phyloP scores from a whole-genome alignment of 2,329 filamentous ascomycete genomes.

The Pseudogymnoascus sp. region DNA sequence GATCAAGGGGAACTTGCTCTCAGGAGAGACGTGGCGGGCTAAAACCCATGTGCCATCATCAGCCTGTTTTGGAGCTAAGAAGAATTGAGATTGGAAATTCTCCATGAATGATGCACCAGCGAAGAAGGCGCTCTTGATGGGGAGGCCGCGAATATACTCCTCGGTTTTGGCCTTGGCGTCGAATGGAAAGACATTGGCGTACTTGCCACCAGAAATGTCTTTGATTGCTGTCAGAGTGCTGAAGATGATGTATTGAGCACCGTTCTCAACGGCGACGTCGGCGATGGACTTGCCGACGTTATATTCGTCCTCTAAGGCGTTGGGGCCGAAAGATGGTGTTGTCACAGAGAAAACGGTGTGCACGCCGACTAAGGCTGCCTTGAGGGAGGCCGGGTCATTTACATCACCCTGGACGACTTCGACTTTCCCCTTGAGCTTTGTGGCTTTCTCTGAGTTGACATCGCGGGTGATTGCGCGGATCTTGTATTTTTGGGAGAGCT shows the following conservation, averaged over 20 bases:
- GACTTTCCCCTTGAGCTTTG: slow-evolving; percentile 26
- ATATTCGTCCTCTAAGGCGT: slow-evolving; percentile 31
- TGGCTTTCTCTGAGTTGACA: slow-evolving; percentile 31
- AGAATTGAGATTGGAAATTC: slow-evolving; percentile 13
- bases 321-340: slow-evolving; percentile 33
- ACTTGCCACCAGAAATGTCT: slow-evolving; percentile 31
- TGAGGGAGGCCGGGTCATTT: slow-evolving; percentile 33
- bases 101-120: slow-evolving; percentile 41
- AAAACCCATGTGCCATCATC: slow-evolving; percentile 19
- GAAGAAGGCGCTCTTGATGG: slow-evolving; percentile 40
- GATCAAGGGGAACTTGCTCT: slow-evolving; percentile 25
- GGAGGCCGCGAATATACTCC: slow-evolving; percentile 31
- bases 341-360: slow-evolving; percentile 46
- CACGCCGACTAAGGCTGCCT: slow-evolving; percentile 35
- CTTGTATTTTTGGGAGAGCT: slow-evolving; percentile 39
- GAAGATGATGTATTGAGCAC: slow-evolving; percentile 38
- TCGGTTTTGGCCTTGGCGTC: slow-evolving; percentile 31
- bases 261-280: slow-evolving; percentile 34
- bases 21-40: slow-evolving; percentile 16
- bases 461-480: slow-evolving; percentile 48
- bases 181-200: slow-evolving; percentile 31
- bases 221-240: slow-evolving; percentile 35
- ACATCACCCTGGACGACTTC: slow-evolving; percentile 38
- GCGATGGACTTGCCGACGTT: slow-evolving; percentile 36
- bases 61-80: slow-evolving; percentile 18